Evolutionary conservation across 345 rosid species (phyloP), one percentile per base, ranked within the genome.

Genomic region (Eucalyptus albens): DNA sequence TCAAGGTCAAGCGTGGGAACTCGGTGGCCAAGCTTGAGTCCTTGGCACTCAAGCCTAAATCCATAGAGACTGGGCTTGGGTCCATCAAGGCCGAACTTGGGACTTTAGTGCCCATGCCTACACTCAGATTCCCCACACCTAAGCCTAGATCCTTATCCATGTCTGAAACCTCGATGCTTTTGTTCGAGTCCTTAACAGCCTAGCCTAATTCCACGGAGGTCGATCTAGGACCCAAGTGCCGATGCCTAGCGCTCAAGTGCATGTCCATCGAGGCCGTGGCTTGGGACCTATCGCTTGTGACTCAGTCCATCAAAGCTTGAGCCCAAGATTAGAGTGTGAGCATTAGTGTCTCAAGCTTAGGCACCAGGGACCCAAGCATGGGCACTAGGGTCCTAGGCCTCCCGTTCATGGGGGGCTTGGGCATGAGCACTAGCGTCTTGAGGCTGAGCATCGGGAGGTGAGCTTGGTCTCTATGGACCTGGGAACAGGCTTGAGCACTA

Each of bases 141-240:
- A 56, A 56, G 62, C 29, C 29, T 0, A 24, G 0, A 6, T 56
- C 62, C 62, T 53, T 21, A 5, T 56, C 29, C 29, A 56, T 22
- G 62, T 24, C 0, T 9, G 6, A 24, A 56, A 56, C 29, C 62
- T 56, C 1, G 0, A 56, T 9, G 62, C 62, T 10, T 3, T 56
- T 56, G 27, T 24, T 0, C 0, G 0, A 24, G 62, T 56, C 29
- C 62, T 0, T 0, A 0, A 56, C 0, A 1, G 0, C 29, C 62
- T 22, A 56, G 62, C 13, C 29, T 22, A 22, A 56, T 3, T 56
- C 62, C 62, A 56, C 12, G 0, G 1, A 56, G 29, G 62, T 24
- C 0, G 3, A 24, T 2, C 62, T 56, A 22, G 29, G 12, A 22
- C 5, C 27, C 29, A 24, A 9, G 12, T 56, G 29, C 3, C 1